Base-by-base conservation (phyloP, 352 stramenopile species). In the Pythium apleroticum region DNA sequence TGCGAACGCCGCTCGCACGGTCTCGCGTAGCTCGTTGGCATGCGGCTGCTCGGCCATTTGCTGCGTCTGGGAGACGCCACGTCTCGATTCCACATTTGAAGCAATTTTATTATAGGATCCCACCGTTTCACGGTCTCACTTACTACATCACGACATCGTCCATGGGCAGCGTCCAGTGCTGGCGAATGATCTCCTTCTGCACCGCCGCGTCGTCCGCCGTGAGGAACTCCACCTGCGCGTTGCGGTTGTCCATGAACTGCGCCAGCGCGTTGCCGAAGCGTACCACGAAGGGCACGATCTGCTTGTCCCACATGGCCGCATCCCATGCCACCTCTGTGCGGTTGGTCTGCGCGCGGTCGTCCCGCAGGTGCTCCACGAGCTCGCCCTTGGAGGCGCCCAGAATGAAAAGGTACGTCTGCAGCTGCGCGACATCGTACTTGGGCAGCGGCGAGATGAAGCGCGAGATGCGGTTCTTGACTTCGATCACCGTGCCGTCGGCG, bases 321-420 rank as follows among this genome's bases (percentile, higher is more conserved):
- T 95, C 79, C 80, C 85, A 88, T 7, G 64, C n/a, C 37, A 95
- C 75, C 27, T 78, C 79, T 0, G 85, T 94, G 60, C 82, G 75
- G 62, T 89, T 90, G 22, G 83, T 91, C 69, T 84, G 46, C 15
- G 77, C 70, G n/a, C 66, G 65, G 33, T 82, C 76, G 17, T 74
- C 60, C 41, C 84, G 81, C 39, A 95, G 61, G 60, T 94, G 80
- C 71, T 95, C 87, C 31, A 95, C 87, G 14, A 95, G 65, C 66
- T 95, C 87, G 9, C 87, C 87, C 37, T 94, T 79, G 15, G 64
- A 68, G 8, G 73, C 68, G 0, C 70, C 78, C 19, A 95, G 72
- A 46, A 95, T 91, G 64, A 84, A 95, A 37, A 95, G 54, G 65
- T 95, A 95, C 27, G 87, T 95, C 74, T 94, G 85, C 57, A 95